Conservation (phyloP, 495 filamentous ascomycete genomes). For the Clohesyomyces aquaticus region DNA sequence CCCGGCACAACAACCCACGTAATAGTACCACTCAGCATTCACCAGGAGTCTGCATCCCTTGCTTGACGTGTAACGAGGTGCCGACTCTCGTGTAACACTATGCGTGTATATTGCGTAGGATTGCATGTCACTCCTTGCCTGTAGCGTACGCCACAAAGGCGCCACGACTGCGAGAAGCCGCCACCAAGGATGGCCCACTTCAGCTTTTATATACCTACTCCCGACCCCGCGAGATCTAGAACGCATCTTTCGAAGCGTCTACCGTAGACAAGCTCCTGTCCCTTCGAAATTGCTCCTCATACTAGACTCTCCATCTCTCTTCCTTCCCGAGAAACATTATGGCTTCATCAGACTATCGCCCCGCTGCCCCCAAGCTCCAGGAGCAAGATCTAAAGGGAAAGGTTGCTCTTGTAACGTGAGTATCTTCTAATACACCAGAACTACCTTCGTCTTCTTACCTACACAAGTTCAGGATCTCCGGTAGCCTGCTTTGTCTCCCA, state of each 20-base stretch:
- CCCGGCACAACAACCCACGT: background rate
- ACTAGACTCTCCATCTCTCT: background rate
- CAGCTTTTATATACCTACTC: background rate
- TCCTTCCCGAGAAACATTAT: background rate
- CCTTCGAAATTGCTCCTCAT: background rate
- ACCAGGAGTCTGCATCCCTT: too few species aligned
- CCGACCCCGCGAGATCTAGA: background rate
- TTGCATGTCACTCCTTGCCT: background rate
- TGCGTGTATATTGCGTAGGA: background rate
- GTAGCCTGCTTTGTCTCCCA: background rate
- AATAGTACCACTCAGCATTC: background rate
- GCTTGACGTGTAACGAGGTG: too few species aligned
- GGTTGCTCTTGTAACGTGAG: constrained; percentile 40
- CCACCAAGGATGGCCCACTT: too few species aligned
- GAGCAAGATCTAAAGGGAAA: constrained; percentile 40
- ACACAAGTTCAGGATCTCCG: background rate
- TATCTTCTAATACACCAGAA: background rate
- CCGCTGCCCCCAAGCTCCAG: constrained; percentile 29
- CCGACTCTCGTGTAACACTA: too few species aligned
- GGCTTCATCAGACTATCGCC: constrained; percentile 14
- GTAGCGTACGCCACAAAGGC: background rate
- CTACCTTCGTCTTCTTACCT: background rate
- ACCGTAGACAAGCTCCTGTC: too few species aligned
- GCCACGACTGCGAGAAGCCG: too few species aligned
- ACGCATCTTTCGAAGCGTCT: background rate